phyloP scores from a whole-genome alignment of 495 filamentous ascomycete genomes.

The Aspergillus kassunensis region DNA sequence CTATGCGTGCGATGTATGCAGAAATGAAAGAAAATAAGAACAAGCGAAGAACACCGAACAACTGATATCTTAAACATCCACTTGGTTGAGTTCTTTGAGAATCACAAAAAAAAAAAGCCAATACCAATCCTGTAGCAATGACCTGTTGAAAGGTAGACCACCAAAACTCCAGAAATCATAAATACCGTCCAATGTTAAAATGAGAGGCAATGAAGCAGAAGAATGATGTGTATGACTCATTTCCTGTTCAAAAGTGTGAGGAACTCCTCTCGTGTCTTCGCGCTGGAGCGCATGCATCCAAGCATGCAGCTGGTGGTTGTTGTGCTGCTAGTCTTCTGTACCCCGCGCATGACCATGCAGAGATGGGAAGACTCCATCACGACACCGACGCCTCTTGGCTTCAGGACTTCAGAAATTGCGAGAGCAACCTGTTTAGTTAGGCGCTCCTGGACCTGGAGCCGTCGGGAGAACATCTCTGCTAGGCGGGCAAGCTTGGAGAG shows the following conservation, averaged over 20 bases:
- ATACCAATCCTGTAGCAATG: constrained; percentile 11
- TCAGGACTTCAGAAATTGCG: constrained; percentile 84
- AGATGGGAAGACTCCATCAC: constrained; percentile 97
- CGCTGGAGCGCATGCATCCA: constrained; percentile 85
- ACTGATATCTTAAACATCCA: background rate
- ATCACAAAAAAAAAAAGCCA: constrained; percentile 15
- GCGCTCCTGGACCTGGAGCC: constrained; percentile 92
- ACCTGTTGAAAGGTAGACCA: constrained; percentile 37
- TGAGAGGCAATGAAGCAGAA: constrained; percentile 15
- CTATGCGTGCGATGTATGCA: background rate
- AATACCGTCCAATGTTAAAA: constrained; percentile 28
- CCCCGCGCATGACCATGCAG: constrained; percentile 98
- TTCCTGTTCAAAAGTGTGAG: constrained; percentile 70
- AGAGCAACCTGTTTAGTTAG: constrained; percentile 95
- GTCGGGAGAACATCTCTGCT: constrained; percentile 92
- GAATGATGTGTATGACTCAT: constrained; percentile 25
- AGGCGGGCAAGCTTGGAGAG: constrained; percentile 94
- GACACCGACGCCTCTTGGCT: constrained; percentile 87
- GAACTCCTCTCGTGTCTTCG: constrained; percentile 94
- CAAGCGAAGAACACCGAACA: constrained; percentile 6
- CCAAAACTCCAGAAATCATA: constrained; percentile 40
- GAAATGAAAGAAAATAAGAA: constrained; percentile 2
- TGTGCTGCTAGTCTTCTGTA: constrained; percentile 79
- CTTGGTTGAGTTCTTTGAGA: background rate
- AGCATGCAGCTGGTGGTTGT: constrained; percentile 97